Base-by-base conservation (phyloP, 306 rosid genomes). In the Gleditsia sinensis region DNA sequence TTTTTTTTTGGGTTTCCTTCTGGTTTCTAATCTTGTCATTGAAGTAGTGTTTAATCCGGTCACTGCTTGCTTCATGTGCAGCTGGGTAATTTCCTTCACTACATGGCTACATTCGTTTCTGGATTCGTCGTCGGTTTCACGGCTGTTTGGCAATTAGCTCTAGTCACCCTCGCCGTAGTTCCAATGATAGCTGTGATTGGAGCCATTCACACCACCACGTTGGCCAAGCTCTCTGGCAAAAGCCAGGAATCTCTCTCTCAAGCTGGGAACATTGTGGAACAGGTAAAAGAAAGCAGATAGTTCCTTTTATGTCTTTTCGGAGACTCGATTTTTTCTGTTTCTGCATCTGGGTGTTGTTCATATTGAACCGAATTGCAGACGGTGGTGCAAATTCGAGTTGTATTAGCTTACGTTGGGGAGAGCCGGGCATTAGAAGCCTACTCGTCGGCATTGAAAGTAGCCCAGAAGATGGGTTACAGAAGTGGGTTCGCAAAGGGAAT, bases 41-140 rank as follows among this genome's bases (percentile, higher is more conserved):
- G 59, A 43, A 45, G 23, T 21, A 43, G 75, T 68, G 65, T 40
- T 75, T 19, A 20, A 68, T 11, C 61, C 7, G 8, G 59, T 69
- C 27, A 14, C 50, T 75, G 20, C 0, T 62, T 78, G 51, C 2
- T 74, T 50, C 67, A n/a, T 82, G 67, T 68, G 94, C 90, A 94
- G 98, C 78, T 94, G 83, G 98, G 98, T 11, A 94, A 94, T 81
- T 94, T 94, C 77, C 80, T 91, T 74, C 98, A 94, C 84, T 94
- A 94, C 74, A 91, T 94, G 97, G 98, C 97, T 6, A 94, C 98
- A 1, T 94, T 94, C 79, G 97, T 94, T 57, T 90, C 98, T 65
- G 98, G 98, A 21, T 94, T 94, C 65, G 87, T 87, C 58, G 98
- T 94, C 77, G 98, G 98, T 46, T 94, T 94, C 81, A 91, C 95